Conservation (phyloP, 768 basidiomycete species). For the Lactifluus echinatus region DNA sequence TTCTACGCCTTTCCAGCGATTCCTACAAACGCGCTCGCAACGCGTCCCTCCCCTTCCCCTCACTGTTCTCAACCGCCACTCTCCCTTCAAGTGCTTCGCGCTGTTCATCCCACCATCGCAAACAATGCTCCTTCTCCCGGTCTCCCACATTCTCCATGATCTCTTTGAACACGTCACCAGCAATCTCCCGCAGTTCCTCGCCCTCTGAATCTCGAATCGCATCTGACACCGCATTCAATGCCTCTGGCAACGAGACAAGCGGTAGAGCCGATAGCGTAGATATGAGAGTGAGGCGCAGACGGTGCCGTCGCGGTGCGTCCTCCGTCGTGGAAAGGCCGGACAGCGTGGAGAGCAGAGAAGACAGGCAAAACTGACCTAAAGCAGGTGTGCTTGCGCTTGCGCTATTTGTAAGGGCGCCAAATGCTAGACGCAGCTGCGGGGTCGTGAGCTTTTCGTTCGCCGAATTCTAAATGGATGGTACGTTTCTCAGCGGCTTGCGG, state of each 20-base stretch:
- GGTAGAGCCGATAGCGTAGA: constrained; percentile 59
- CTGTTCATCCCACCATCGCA: constrained; percentile 64
- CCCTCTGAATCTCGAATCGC: constrained; percentile 25
- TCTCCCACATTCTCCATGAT: constrained; percentile 59
- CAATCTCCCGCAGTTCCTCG: constrained; percentile 35
- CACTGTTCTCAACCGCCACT: neutral
- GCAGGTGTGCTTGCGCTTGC: constrained; percentile 36
- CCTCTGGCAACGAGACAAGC: constrained; percentile 43
- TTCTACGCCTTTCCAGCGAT: neutral
- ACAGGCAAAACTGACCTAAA: constrained; percentile 63
- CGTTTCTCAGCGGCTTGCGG: neutral
- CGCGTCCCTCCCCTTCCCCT: neutral
- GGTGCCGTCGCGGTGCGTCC: constrained; percentile 33
- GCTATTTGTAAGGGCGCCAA: constrained; percentile 57
- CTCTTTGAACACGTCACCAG: constrained; percentile 52
- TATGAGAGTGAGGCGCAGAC: constrained; percentile 56
- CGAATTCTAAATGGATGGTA: constrained; percentile 44
- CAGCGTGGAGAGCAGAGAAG: constrained; percentile 20
- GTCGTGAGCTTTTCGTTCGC: constrained; percentile 49
- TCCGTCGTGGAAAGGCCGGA: constrained; percentile 8
- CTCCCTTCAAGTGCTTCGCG: neutral
- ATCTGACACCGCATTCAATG: constrained; percentile 41
- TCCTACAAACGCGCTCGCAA: constrained; percentile 2
- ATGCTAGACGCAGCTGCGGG: constrained; percentile 65
- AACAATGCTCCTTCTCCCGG: constrained; percentile 53